Base-by-base conservation (phyloP, 805 yeast genomes). In the Saccharomycopsis javanensis region DNA sequence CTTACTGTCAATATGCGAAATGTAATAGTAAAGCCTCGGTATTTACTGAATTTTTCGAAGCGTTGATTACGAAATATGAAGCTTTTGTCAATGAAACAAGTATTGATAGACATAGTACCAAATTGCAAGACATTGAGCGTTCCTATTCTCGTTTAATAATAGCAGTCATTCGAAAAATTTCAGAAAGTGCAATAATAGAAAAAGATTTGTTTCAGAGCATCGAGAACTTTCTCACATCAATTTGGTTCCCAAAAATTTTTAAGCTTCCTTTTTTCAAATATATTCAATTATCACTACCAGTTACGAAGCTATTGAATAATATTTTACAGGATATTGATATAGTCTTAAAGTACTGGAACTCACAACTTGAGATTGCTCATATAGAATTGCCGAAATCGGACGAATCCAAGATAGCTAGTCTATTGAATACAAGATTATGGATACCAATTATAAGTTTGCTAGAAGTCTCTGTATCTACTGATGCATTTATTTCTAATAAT, bases 31-130 rank as follows among this genome's bases (percentile, higher is more conserved):
- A 23, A 15, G 15, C n/a, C 8, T 25, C 35, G 11, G 16, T 59
- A 10, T 59, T 59, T 42, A 55, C 54, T 25, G 57, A 59, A 6
- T 54, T 56, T 33, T 28, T 57, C 23, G 28, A n/a, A 20, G 51
- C 56, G 1, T 25, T 57, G 4, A 16, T 55, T 13, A 20, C 18
- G 35, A 42, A 52, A 4, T 57, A 55, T 20, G n/a, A 42, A 13
- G 35, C 6, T 15, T 55, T 55, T 45, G 11, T 56, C n/a, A 20
- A 15, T 1, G 27, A 53, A 4, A 30, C 38, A 1, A 48, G 23
- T 30, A 27, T 31, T 8, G 15, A 42, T 20, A 27, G 23, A 20
- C 1, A 7, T 42, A 20, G 48, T 15, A 42, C 15, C 25, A 23
- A 1, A 5, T 42, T 42, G 23, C 25, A 42, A 20, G 28, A 23